Base-by-base conservation (phyloP, 768 basidiomycete species). In the Trametes elegans region DNA sequence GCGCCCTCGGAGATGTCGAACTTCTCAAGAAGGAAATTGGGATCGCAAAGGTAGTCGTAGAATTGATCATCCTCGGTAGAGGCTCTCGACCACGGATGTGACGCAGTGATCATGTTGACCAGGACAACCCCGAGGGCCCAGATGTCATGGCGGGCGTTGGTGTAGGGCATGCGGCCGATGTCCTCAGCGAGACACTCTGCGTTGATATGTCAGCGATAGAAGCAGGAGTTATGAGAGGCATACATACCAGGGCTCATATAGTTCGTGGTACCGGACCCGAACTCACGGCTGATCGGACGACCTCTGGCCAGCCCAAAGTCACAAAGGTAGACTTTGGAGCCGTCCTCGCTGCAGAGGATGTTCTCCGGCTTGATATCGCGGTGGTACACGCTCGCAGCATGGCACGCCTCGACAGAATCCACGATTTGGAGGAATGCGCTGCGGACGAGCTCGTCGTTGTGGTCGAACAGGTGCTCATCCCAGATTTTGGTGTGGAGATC, bases 321-420 rank as follows among this genome's bases (percentile, higher is more conserved):
- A 18, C 76, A 73, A 31, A 83, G 60, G 44, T 73, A 70, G 55
- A 79, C 70, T 59, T 67, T 56, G 49, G 64, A 62, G 13, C 75
- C 75, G 50, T 77, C 53, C 74, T 64, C 31, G 71, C 64, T 69
- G 58, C 71, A 73, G 42, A 99, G 84, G 16, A 98, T 87, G 66
- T 99, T 99, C 70, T 98, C 96, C 27, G 97, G 97, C 73, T 98
- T 98, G 88, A 98, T 93, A 69, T 99, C 97, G 39, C 97, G 90
- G 72, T 98, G 97, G 72, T 96, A 98, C 71, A 83, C 74, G 32
- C 74, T 73, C 34, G 73, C 66, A 35, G 65, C 55, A 60, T 84
- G 82, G 63, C 76, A 79, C 61, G 76, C 73, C 39, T 76, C 70
- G 60, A 84, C 76, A 1, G 80, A 76, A 59, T 79, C 78, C 60